Evolutionary conservation across 1,139 yeast genomes (phyloP), one percentile per base, ranked within the genome.

Genomic region (Arxiozyma bovina): DNA sequence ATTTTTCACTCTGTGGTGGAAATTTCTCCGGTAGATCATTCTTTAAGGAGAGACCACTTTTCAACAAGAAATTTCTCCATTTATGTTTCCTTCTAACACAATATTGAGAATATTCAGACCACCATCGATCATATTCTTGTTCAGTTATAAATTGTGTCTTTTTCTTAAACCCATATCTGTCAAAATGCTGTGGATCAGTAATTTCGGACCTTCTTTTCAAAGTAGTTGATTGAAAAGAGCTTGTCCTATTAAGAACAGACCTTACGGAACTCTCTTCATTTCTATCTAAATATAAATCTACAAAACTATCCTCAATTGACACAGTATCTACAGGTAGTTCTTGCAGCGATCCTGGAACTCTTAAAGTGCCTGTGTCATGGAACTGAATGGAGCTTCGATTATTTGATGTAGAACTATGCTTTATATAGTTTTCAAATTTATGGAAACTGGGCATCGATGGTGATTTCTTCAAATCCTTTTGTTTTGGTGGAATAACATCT

Each of bases 101-200:
- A 63, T 87, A 85, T 44, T 76, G 78, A n/a, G 83, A 74, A 69
- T 91, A 89, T 8, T 74, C 77, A 2, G 62, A 58, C 79, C 87
- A 85, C 97, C 97, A 90, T 18, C 64, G 66, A 67, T 90, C 82
- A 66, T 87, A 88, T 45, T 80, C 80, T n/a, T 72, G 72, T 50
- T 71, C 74, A 6, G 85, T 63, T 18, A 83, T 74, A 58, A 72
- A 80, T 46, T 74, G 71, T 18, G 81, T 78, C 34, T 76, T 77
- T 66, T 88, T 90, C 61, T 81, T 83, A 72, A 91, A 91, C 1
- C 98, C 98, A 65, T 91, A 91, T 50, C 91, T 72, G 68, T 91
- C 98, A 54, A 81, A 75, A 42, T 76, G 61, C 17, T 60, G 51
- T 3, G 63, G 55, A 42, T 53, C 51, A 7, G 46, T 30, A 5